Conservation (phyloP, 306 rosid genomes). For the Ochetophila trinervis region DNA sequence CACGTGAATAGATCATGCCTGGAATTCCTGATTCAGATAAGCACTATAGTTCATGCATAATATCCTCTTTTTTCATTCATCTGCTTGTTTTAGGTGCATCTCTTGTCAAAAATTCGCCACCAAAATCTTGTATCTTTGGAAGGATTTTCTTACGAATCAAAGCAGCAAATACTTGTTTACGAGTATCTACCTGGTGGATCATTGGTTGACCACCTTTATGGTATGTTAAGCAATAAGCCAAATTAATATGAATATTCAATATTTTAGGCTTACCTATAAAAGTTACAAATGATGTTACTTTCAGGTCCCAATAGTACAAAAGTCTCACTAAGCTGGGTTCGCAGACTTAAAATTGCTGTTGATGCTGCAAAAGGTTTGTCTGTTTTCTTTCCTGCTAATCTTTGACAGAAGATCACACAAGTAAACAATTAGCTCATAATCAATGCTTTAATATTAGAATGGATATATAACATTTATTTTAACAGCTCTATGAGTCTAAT, state of each 20-base stretch:
- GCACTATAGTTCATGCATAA: conserved; percentile 1
- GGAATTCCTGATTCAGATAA: background rate
- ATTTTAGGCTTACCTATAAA: background rate
- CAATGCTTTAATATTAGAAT: no score
- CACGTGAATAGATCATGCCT: no score
- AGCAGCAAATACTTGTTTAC: conserved; percentile 88
- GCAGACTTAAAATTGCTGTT: conserved; percentile 88
- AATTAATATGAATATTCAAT: background rate
- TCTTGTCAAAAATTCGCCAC: conserved; percentile 72
- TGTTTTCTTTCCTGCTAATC: background rate
- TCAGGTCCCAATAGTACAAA: conserved; percentile 59
- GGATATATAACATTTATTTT: background rate
- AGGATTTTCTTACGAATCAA: conserved; percentile 86
- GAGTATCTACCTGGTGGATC: conserved; percentile 97
- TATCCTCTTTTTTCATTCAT: conserved; percentile 7
- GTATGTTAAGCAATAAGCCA: conserved; percentile 35
- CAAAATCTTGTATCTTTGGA: conserved; percentile 88
- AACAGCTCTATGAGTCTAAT: conserved; percentile 9
- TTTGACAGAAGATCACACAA: background rate
- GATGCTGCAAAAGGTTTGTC: conserved; percentile 91
- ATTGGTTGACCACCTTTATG: conserved; percentile 76
- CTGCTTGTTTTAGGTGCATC: conserved; percentile 53
- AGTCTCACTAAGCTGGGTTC: conserved; percentile 76
- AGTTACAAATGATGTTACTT: background rate
- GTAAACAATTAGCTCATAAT: background rate